Evolutionary conservation across 208 protist genomes (phyloP).

Genomic region (Leishmania aethiopica): DNA sequence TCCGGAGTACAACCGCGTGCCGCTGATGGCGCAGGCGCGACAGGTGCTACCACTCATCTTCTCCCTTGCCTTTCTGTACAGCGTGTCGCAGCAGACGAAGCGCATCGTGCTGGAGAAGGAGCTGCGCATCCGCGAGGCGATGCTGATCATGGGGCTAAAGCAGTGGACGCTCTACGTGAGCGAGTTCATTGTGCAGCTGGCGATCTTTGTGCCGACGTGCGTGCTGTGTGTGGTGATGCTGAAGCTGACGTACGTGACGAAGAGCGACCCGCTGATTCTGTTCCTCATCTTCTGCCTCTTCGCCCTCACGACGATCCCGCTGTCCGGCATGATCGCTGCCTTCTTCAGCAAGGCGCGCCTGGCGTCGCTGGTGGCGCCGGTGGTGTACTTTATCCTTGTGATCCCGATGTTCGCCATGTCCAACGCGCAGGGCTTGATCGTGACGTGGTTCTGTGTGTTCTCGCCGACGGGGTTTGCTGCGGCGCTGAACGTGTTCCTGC

Average conservation of each 20-base stretch:
- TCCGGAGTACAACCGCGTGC: slow-evolving; percentile 25
- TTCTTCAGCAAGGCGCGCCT: slow-evolving; percentile 76
- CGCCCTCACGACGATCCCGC: slow-evolving; percentile 46
- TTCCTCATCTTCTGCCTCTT: slow-evolving; percentile 75
- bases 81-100: slow-evolving; percentile 54
- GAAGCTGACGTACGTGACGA: slow-evolving; percentile 46
- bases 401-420: slow-evolving; percentile 54
- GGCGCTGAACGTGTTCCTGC: slow-evolving; percentile 36
- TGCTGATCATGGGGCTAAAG: slow-evolving; percentile 83
- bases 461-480: slow-evolving; percentile 48
- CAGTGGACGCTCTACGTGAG: slow-evolving; percentile 49
- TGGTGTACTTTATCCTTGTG: slow-evolving; percentile 73
- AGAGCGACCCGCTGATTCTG: slow-evolving; percentile 47
- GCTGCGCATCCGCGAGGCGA: slow-evolving; percentile 65
- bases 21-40: slow-evolving; percentile 29
- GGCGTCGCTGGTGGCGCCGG: slow-evolving; percentile 56
- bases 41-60: slow-evolving; percentile 50
- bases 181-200: slow-evolving; percentile 39
- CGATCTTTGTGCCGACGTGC: slow-evolving; percentile 51
- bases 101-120: slow-evolving; percentile 75
- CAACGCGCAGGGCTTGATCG: slow-evolving; percentile 21
- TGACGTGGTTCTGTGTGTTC: slow-evolving; percentile 37
- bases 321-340: slow-evolving; percentile 54
- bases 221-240: slow-evolving; percentile 48
- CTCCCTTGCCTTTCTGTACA: slow-evolving; percentile 66